Base-by-base conservation (phyloP, 768 basidiomycete genomes). In the Cystofilobasidium macerans region DNA sequence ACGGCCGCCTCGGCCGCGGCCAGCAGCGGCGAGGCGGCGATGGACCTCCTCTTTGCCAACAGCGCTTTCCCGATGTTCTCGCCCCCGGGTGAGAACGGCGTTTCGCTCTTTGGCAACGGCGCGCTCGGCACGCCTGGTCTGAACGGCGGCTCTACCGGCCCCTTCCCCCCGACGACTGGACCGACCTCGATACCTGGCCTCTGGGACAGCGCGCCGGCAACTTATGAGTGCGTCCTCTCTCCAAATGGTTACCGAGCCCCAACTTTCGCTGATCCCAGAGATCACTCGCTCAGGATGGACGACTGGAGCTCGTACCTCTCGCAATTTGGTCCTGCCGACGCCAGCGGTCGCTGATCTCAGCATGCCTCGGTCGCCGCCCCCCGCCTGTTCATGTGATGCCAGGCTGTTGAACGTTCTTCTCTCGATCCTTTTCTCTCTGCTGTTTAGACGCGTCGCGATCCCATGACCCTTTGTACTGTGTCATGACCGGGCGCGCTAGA, bases 251-350 rank as follows among this genome's bases (percentile, higher is more conserved):
- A 33, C n/a, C n/a, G n/a, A n/a, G n/a, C n/a, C n/a, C n/a, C n/a
- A n/a, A 33, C 43, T 8, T 47, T 13, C 43, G 13, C 42, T 59
- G 24, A 7, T 2, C 26, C 13, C 57, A 4, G 4, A 3, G 22
- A 14, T 61, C 18, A 20, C 26, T 36, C n/a, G 22, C 16, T 3
- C 33, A 62, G 61, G 48, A 38, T 62, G 33, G 62, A 63, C 38
- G 62, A 56, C n/a, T 63, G 62, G 62, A 30, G 26, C 22, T 28
- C 48, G 4, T 63, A 63, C 62, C 62, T 63, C 26, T 35, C 62
- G 16, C 26, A 28, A 14, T 63, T 63, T 36, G 48, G 48, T 3
- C 48, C 48, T 3, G 24, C n/a, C n/a, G n/a, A n/a, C n/a, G n/a
- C n/a, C n/a, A n/a, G n/a, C n/a, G n/a, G n/a, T n/a, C n/a, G n/a